phyloP scores from a whole-genome alignment of 805 yeast genomes.

The Candida hungchunana region DNA sequence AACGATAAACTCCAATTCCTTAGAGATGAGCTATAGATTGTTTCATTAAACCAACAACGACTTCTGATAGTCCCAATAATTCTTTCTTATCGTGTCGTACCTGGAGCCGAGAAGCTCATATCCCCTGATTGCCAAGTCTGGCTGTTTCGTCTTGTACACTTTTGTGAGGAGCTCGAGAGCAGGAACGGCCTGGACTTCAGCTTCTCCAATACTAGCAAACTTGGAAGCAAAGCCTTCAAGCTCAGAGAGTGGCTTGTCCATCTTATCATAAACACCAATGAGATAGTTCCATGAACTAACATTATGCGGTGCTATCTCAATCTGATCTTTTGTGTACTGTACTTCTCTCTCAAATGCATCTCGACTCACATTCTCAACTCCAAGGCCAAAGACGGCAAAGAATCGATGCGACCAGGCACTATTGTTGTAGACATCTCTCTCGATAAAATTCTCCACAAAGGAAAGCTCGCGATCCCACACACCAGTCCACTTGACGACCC shows the following conservation, averaged over 20 bases:
- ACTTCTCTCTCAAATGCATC: conserved; percentile 43
- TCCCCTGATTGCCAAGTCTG: conserved; percentile 36
- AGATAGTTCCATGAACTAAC: conserved; percentile 85
- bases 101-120: conserved; percentile 47
- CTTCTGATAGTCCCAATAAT: conserved; percentile 55
- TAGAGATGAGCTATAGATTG: conserved; percentile 24
- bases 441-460: conserved; percentile 46
- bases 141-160: conserved; percentile 33
- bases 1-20: conserved; percentile 13
- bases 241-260: conserved; percentile 29
- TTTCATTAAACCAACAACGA: conserved; percentile 2
- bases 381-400: conserved; percentile 41
- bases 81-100: conserved; percentile 58
- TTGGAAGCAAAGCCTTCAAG: conserved; percentile 42
- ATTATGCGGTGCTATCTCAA: conserved; percentile 69
- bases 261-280: conserved; percentile 45
- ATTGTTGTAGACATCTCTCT: conserved; percentile 74
- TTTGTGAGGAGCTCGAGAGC: conserved; percentile 63
- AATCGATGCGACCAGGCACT: conserved; percentile 91
- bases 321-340: conserved; percentile 43
- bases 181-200: conserved; percentile 40
- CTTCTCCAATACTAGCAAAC: conserved; percentile 34
- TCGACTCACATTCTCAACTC: conserved; percentile 11
- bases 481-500: conserved; percentile 63
- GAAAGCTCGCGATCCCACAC: conserved; percentile 47